Percentiles rank a stretch among this genome's conserved stretches.
Conservation (phyloP, 208 protist species). For the Borovskyia barvae region DNA sequence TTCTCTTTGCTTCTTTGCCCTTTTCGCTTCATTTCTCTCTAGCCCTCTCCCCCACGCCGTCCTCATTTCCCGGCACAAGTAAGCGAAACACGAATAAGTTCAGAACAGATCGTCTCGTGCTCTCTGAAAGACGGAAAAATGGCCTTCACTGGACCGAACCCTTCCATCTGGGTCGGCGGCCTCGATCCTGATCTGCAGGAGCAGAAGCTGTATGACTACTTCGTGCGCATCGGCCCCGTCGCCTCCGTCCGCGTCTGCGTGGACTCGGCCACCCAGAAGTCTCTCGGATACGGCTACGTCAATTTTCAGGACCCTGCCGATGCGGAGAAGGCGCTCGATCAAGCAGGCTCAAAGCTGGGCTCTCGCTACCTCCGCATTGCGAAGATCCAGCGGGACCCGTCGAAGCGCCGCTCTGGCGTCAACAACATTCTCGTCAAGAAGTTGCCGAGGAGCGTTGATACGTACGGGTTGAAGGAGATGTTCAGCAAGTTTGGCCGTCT, state of each 20-base stretch:
- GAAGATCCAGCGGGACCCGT: constrained; percentile 98
- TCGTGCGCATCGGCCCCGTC: constrained; percentile 96
- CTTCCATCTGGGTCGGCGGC: constrained; percentile 98
- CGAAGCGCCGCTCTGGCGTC: constrained; percentile 95
- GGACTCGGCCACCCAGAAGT: constrained; percentile 96
- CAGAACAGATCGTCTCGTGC: background rate
- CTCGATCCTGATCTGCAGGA: constrained; percentile 95
- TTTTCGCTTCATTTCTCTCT: background rate
- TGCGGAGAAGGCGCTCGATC: constrained; percentile 98
- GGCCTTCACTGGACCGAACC: constrained; percentile 74
- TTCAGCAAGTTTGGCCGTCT: constrained; percentile 95
- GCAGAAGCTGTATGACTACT: constrained; percentile 97
- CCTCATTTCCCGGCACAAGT: too few species aligned
- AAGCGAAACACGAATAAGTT: background rate
- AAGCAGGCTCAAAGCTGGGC: constrained; percentile 94
- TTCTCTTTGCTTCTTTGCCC: background rate
- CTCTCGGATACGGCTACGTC: constrained; percentile 99
- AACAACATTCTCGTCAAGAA: constrained; percentile 99
- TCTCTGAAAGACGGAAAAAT: constrained; percentile 23
- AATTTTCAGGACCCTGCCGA: constrained; percentile 98
- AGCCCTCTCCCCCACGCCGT: background rate
- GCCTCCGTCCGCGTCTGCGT: constrained; percentile 98
- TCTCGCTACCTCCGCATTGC: constrained; percentile 96
- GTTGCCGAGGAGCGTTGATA: constrained; percentile 95
- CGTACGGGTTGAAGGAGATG: constrained; percentile 93